phyloP scores from a whole-genome alignment of 2,329 filamentous ascomycete species.

The Neofusicoccum sp. region DNA sequence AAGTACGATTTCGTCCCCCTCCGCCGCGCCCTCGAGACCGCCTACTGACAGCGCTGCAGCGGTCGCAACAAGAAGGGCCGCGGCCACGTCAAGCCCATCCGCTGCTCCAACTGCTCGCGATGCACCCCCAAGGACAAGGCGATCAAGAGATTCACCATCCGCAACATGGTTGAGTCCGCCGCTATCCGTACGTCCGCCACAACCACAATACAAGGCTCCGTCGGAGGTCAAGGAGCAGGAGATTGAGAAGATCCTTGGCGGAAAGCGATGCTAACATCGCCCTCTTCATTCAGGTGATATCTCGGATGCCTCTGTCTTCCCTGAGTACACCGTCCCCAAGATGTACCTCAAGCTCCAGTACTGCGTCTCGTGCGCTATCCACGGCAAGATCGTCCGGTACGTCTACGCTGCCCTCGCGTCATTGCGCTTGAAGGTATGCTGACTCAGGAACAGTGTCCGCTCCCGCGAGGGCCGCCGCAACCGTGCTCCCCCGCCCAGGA shows the following conservation, averaged over 20 bases:
- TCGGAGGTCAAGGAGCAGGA: slow-evolving; percentile 10
- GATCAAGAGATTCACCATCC: slow-evolving; percentile 99
- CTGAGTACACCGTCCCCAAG: slow-evolving; percentile 99
- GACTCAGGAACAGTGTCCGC: slow-evolving; percentile 69
- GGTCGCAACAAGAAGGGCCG: slow-evolving; percentile 99
- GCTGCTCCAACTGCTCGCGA: slow-evolving; percentile 79
- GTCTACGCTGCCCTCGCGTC: slow-evolving; percentile 43
- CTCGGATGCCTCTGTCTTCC: slow-evolving; percentile 98
- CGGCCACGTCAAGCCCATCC: slow-evolving; percentile 99
- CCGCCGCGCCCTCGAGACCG: background rate
- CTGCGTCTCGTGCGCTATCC: slow-evolving; percentile 99
- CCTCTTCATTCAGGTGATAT: slow-evolving; percentile 77
- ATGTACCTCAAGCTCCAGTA: slow-evolving; percentile 99
- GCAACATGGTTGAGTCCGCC: slow-evolving; percentile 99
- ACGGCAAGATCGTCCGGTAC: slow-evolving; percentile 99
- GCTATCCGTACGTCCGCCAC: slow-evolving; percentile 82
- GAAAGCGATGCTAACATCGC: slow-evolving; percentile 22
- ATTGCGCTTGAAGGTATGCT: background rate
- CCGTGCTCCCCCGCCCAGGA: slow-evolving; percentile 94
- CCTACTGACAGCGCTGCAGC: slow-evolving; percentile 53
- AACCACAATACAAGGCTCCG: slow-evolving; percentile 3
- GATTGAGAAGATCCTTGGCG: slow-evolving; percentile 20
- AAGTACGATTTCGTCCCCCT: slow-evolving; percentile 55
- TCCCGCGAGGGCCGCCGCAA: slow-evolving; percentile 96
- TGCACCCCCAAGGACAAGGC: slow-evolving; percentile 99